Base-by-base conservation (phyloP, 805 yeast genomes). In the Wickerhamiella siamensis region DNA sequence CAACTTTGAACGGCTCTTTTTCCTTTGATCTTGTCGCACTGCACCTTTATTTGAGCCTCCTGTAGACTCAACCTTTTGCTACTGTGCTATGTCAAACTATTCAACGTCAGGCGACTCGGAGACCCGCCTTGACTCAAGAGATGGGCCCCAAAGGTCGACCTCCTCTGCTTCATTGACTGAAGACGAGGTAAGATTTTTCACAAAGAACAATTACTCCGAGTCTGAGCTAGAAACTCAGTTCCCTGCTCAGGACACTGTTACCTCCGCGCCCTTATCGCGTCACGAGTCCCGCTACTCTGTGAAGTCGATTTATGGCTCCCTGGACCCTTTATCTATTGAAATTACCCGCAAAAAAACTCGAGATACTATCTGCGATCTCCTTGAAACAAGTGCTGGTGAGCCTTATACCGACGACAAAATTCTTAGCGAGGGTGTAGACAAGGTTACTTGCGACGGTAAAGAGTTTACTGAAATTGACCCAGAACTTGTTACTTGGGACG, bases 401-500 rank as follows among this genome's bases (percentile, higher is more conserved):
- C 29, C 29, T 24, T 47, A 17, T 45, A 45, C 18, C 36, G 38
- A 4, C 16, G 31, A 56, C 45, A 33, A 48, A 51, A 44, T 51
- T 42, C 39, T 36, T 5, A 41, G 47, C 8, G 54, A 48, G 17
- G 62, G 53, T 19, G 46, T 50, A 10, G 59, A 54, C 24, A 49
- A 44, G 10, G 50, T 49, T 17, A 43, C 41, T 33, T 38, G 51
- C 62, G 70, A 65, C 42, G 82, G 82, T 21, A 63, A 62, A 6
- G 80, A 76, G 51, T 75, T 70, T 53, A 60, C 61, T 26, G 54
- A 57, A 4, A 58, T 74, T 8, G 83, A 78, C 50, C 83, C 82
- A 0, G 82, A 78, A 50, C 60, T 78, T 38, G 75, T 78, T 9
- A 70, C 81, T 1, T 78, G 83, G 83, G 74, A 75, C 26, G 75